phyloP scores from a whole-genome alignment of 2,329 filamentous ascomycete species.

The Torrubiella hemipterigena region DNA sequence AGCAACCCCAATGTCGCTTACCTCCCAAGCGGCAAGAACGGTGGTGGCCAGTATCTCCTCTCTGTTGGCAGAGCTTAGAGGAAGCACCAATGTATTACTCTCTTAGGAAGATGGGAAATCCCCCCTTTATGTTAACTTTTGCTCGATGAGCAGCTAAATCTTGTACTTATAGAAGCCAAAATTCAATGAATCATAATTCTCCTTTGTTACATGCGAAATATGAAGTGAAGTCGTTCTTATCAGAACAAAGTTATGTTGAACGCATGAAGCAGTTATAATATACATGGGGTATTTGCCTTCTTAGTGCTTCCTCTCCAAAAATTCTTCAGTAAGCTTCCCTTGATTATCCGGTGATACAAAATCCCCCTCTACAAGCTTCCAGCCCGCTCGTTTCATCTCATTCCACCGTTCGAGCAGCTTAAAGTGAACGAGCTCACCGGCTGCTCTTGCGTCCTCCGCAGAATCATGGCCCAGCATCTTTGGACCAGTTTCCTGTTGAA shows the following conservation, averaged over 20 bases:
- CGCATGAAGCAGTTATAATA: no score
- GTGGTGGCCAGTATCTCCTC: conserved; percentile 41
- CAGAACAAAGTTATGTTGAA: no score
- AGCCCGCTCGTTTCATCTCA: conserved; percentile 53
- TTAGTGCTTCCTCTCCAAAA: conserved; percentile 18
- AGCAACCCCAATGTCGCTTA: conserved; percentile 94
- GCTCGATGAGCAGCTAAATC: no score
- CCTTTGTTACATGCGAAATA: no score
- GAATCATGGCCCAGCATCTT: conserved; percentile 68
- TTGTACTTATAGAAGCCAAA: no score
- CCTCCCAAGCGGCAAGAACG: conserved; percentile 65
- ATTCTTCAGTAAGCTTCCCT: conserved; percentile 22
- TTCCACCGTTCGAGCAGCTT: conserved; percentile 63
- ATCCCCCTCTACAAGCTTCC: conserved; percentile 43
- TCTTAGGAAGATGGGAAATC: conserved; percentile 14
- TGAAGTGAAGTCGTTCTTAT: no score
- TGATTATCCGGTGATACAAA: no score
- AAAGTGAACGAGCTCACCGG: conserved; percentile 70
- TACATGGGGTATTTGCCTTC: no score
- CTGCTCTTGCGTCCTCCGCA: conserved; percentile 78
- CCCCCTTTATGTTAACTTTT: no score
- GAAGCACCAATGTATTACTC: no score
- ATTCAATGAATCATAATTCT: no score
- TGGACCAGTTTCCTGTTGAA: conserved; percentile 55
- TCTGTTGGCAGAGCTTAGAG: conserved; percentile 33